Evolutionary conservation across 257 asterid species (phyloP).

Genomic region (Sherardia arvensis): DNA sequence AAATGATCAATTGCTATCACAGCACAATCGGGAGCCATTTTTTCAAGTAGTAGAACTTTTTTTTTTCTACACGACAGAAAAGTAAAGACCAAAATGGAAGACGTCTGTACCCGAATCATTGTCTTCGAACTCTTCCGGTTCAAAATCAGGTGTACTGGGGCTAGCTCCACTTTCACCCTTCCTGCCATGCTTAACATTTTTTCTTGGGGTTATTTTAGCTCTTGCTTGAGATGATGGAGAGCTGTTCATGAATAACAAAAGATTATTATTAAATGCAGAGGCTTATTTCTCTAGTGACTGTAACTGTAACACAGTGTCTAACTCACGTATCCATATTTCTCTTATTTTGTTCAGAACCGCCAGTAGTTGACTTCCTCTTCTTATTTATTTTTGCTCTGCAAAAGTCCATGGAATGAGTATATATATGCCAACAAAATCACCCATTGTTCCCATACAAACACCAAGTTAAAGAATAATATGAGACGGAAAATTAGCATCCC

Average conservation of each 20-base stretch:
- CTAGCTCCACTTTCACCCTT: slow-evolving; percentile 36
- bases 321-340: slow-evolving; percentile 50
- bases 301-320: slow-evolving; percentile 11
- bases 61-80: not conserved
- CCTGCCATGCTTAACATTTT: slow-evolving; percentile 38
- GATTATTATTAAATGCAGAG: slow-evolving; percentile 13
- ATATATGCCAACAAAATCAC: slow-evolving; percentile 1
- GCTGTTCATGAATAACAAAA: slow-evolving; percentile 39
- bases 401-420: slow-evolving; percentile 7
- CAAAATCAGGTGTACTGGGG: slow-evolving; percentile 26
- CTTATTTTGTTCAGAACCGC: slow-evolving; percentile 36
- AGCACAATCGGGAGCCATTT: not conserved
- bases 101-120: slow-evolving; percentile 45
- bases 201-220: slow-evolving; percentile 79
- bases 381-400: slow-evolving; percentile 51
- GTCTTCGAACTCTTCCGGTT: slow-evolving; percentile 29
- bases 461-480: not conserved
- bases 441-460: not conserved
- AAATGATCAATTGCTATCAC: not conserved
- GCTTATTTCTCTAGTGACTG: slow-evolving; percentile 8
- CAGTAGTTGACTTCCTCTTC: slow-evolving; percentile 38
- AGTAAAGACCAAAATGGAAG: not conserved
- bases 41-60: not conserved
- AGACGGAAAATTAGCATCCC: not conserved
- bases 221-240: slow-evolving; percentile 54